These are phyloP conservation scores for Mycena vitilis DNA, from an alignment of 768 basidiomycete species.

Conservation along the genomic window DNA sequence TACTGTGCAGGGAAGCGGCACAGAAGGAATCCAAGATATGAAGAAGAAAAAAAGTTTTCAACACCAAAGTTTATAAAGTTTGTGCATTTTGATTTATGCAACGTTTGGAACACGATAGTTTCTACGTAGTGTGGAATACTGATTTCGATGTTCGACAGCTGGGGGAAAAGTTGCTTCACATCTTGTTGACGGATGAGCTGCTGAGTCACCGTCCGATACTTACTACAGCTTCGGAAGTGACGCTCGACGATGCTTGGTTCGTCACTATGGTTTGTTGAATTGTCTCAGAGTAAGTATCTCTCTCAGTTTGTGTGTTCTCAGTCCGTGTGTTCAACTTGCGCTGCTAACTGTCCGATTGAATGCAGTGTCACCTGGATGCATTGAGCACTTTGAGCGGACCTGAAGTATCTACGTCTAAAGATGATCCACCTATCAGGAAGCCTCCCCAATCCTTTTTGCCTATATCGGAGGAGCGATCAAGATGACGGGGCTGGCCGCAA, in stretches of 20 bases:
- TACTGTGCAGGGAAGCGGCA: too few relatives aligned
- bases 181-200: conserved; percentile 3
- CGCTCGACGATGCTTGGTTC: conserved; percentile 1
- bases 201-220: conserved; percentile 9
- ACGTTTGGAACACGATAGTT: too few relatives aligned
- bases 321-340: neutral
- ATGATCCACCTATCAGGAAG: conserved; percentile 55
- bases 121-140: neutral
- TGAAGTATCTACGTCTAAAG: neutral
- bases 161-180: conserved; percentile 1
- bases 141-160: neutral
- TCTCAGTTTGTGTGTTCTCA: neutral
- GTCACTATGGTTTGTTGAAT: conserved; percentile 5
- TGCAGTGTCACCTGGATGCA: conserved; percentile 9
- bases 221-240: neutral
- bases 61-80: too few relatives aligned
- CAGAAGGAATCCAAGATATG: too few relatives aligned
- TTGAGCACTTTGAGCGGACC: neutral
- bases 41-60: too few relatives aligned
- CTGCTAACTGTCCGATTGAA: neutral
- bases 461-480: conserved; percentile 76
- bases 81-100: too few relatives aligned
- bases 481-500: conserved; percentile 60
- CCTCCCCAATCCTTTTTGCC: conserved; percentile 67
- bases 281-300: conserved; percentile 5